Percentiles rank a stretch among this genome's conserved stretches.
phyloP scores from a whole-genome alignment of 176 grass and related monocot genomes.

The Oryza meridionalis region DNA sequence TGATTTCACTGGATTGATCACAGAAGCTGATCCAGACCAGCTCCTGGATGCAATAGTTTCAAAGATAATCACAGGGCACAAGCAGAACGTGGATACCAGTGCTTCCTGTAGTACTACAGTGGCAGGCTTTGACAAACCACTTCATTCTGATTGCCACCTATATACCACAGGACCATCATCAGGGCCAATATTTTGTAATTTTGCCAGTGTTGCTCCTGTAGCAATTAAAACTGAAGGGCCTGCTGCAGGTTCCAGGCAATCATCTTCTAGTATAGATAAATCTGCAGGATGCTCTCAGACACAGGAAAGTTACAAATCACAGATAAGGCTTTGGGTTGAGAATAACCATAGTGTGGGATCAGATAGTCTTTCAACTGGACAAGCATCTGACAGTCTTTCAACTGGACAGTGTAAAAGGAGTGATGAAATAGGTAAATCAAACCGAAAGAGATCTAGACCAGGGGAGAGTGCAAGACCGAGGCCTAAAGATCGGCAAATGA shows the following conservation, averaged over 20 bases:
- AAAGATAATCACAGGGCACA: conserved; percentile 48
- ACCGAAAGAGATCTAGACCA: conserved; percentile 55
- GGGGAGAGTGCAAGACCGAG: conserved; percentile 62
- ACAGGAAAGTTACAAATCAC: conserved; percentile 49
- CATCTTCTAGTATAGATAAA: conserved; percentile 28
- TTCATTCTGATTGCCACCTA: conserved; percentile 11
- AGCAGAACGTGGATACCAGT: conserved; percentile 26
- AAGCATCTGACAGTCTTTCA: conserved; percentile 36
- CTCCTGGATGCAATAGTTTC: conserved; percentile 67
- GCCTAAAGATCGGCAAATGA: conserved; percentile 75
- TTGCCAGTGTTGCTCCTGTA: conserved; percentile 12
- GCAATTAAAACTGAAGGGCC: conserved; percentile 30
- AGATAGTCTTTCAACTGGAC: conserved; percentile 39
- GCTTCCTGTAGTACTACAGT: conserved; percentile 38
- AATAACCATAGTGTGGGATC: conserved; percentile 23
- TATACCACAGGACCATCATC: conserved; percentile 15
- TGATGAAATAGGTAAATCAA: conserved; percentile 52
- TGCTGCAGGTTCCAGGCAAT: conserved; percentile 26
- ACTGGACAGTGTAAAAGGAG: conserved; percentile 43
- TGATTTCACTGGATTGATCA: conserved; percentile 48
- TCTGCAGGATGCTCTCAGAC: conserved; percentile 14
- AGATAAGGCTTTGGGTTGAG: conserved; percentile 60
- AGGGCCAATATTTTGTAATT: conserved; percentile 4
- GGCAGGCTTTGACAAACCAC: conserved; percentile 16
- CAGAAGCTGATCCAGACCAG: conserved; percentile 53